These are phyloP conservation scores for Rhodamnia argentea DNA, from an alignment of 345 rosid species.

Conservation along the genomic window DNA sequence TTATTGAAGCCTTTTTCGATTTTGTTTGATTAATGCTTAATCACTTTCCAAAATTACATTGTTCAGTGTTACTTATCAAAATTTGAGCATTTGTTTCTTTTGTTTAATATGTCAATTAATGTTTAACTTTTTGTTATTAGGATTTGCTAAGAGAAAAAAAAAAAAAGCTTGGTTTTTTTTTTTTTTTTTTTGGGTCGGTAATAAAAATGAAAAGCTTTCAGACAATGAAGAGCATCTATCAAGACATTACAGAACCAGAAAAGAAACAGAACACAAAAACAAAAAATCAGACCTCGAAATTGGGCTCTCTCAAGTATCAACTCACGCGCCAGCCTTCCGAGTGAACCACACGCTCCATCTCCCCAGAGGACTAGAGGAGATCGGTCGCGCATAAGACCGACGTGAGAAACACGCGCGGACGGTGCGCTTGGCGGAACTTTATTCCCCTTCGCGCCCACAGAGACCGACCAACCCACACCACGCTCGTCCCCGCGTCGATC, in stretches of 20 bases:
- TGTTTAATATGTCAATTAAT: neutral
- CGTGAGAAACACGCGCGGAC: rapidly evolving
- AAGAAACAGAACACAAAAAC: no score
- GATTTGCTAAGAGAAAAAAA: neutral
- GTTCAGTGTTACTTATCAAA: neutral
- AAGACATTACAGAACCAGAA: no score
- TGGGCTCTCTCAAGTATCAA: neutral
- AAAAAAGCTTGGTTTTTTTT: neutral
- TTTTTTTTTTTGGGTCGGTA: no score
- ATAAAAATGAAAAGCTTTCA: neutral
- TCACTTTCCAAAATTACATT: neutral
- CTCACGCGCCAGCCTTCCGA: neutral
- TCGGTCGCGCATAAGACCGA: neutral
- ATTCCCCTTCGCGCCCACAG: neutral
- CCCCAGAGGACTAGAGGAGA: neutral
- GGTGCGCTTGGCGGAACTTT: neutral
- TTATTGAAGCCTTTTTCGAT: neutral
- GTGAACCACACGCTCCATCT: neutral
- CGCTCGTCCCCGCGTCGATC: neutral
- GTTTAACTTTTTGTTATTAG: neutral
- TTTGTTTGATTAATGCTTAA: neutral
- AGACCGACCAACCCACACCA: neutral
- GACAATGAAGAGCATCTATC: neutral
- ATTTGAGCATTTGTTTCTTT: neutral
- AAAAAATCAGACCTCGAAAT: neutral